Evolutionary conservation across 768 basidiomycete species (phyloP).

Genomic region (Psilocybe cubensis): DNA sequence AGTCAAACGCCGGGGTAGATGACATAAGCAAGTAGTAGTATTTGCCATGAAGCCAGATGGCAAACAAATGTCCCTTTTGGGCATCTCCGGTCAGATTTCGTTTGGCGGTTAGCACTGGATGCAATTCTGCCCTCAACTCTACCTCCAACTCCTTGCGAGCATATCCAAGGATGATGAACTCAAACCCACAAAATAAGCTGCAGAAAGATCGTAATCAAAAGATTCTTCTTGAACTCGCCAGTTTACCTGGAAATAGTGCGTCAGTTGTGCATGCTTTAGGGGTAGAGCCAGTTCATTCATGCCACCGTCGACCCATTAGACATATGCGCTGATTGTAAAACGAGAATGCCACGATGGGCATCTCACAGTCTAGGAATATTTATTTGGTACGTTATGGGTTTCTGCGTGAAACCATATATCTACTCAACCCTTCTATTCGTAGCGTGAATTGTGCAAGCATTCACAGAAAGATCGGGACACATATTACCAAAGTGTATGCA

Average conservation of each 20-base stretch:
- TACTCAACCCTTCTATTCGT: conserved; percentile 9
- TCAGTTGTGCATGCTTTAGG: conserved; percentile 9
- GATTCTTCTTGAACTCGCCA: conserved; percentile 66
- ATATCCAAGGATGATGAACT: conserved; percentile 26
- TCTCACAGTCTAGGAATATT: conserved; percentile 89
- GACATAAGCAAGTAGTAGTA: not conserved
- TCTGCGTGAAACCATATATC: too few relatives aligned
- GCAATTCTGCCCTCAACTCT: not conserved
- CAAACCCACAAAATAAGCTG: conserved; percentile 52
- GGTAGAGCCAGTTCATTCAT: conserved; percentile 2
- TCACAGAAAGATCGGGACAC: conserved; percentile 94
- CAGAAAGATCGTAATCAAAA: conserved; percentile 68
- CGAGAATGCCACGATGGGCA: conserved; percentile 88
- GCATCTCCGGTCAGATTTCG: not conserved
- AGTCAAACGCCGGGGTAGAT: not conserved
- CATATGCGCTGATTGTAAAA: conserved; percentile 89
- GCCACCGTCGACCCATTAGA: conserved; percentile 47
- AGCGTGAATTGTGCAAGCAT: conserved; percentile 90
- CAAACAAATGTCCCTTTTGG: conserved; percentile 7
- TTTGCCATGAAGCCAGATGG: not conserved
- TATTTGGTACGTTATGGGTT: conserved; percentile 61
- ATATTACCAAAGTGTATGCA: conserved; percentile 89
- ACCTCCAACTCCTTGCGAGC: not conserved
- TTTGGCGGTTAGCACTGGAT: not conserved
- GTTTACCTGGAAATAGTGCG: conserved; percentile 82